A percentile compares a stretch with the other conserved stretches of the same genome.
Evolutionary conservation across 1,284 basidiomycete genomes (phyloP).

Genomic region (Sanghuangporus weigelae): DNA sequence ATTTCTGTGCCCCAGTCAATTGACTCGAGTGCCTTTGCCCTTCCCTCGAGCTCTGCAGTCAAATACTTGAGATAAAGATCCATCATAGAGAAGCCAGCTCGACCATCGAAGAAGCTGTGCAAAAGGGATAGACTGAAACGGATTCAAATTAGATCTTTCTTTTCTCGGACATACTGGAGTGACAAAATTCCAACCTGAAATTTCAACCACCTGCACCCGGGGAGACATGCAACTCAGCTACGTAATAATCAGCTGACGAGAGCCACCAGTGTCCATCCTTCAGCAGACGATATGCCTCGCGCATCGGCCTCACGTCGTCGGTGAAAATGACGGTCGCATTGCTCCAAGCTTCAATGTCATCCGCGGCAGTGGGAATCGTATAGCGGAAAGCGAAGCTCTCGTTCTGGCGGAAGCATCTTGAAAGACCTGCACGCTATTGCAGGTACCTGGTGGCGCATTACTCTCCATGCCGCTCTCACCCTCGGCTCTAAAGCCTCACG

Average conservation of each 20-base stretch:
- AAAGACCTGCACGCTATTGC: conserved; percentile 10
- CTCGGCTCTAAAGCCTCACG: conserved; percentile 2
- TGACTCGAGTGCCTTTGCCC: not conserved
- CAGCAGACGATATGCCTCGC: not conserved
- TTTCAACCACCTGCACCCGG: not conserved
- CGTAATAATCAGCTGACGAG: not conserved
- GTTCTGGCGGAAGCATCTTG: conserved; percentile 10
- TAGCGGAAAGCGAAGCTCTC: conserved; percentile 14
- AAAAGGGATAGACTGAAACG: not conserved
- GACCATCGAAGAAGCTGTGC: not conserved
- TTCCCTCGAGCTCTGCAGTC: not conserved
- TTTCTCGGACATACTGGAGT: not conserved
- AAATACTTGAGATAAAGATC: not conserved
- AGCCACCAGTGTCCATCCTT: not conserved
- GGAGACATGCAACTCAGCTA: not conserved
- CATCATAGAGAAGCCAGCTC: not conserved
- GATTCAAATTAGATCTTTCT: not conserved
- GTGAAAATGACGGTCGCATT: conserved; percentile 15
- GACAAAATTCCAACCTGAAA: not conserved
- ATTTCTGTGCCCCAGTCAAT: not conserved
- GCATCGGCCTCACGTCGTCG: conserved; percentile 7
- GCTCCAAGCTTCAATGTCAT: conserved; percentile 8
- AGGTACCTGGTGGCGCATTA: conserved; percentile 13
- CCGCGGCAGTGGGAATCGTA: conserved; percentile 1
- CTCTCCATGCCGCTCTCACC: conserved; percentile 13